Evolutionary conservation across 768 basidiomycete genomes (phyloP), one percentile per base, ranked within the genome.

Genomic region (Termitomyces bulborhizus): DNA sequence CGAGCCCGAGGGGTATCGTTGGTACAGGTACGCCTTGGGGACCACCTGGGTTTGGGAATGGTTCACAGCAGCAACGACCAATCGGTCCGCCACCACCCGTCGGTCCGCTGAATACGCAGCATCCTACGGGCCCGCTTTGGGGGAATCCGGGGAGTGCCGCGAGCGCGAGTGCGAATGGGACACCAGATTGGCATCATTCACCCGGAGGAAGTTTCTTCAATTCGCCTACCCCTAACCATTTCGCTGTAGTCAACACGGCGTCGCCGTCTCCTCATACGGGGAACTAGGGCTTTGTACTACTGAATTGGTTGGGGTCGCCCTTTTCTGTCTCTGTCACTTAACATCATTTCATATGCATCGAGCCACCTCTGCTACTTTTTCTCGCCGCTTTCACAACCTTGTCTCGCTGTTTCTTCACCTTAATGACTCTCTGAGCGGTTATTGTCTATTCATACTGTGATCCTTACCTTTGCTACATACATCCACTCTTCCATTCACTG

Each of bases 131-230:
- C 26, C 63, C 69, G 37, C 39, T 76, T 63, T 82, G 81, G 76
- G 75, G 75, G 2, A 73, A 58, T 39, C 68, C 70, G 13, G 70
- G 65, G 15, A 46, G 61, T 3, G 59, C 48, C 16, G 48, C 65
- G 16, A 46, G 61, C 3, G 60, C 49, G 11, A 37, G 64, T 1
- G 54, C 63, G 8, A 29, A 49, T 39, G 40, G 57, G 29, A 54
- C 60, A 51, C 66, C 77, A 8, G 76, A 78, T 16, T 85, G 83
- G 83, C 81, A 60, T 16, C 39, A 50, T 40, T 34, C 81, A 56
- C 71, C 77, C 11, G 58, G 76, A 34, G 64, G 71, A 2, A 65
- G 68, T 26, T 83, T 79, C 62, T 83, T 78, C 62, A 53, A 51
- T 29, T 46, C 60, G 31, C 52, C 59, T n/a, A 46, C 54, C 44